phyloP scores from a whole-genome alignment of 1,284 basidiomycete genomes.

The Xerocomus nothofagi region DNA sequence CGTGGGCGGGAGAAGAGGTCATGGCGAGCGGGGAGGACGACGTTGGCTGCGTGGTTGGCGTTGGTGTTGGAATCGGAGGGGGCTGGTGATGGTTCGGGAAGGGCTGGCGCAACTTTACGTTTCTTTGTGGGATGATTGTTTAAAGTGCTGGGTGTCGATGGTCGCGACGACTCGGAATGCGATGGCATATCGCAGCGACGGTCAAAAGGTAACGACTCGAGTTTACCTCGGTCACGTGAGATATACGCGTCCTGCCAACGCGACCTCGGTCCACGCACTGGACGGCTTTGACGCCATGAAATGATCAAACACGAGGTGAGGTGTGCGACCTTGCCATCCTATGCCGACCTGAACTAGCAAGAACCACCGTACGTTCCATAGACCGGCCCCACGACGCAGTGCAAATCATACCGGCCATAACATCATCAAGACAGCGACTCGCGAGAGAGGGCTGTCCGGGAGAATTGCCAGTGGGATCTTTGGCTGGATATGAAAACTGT shows the following conservation, averaged over 20 bases:
- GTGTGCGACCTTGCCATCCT: background rate
- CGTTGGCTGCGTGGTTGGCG: constrained; percentile 35
- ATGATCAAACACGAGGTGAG: background rate
- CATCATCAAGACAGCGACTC: background rate
- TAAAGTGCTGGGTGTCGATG: constrained; percentile 32
- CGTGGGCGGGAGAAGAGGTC: constrained; percentile 66
- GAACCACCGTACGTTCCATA: background rate
- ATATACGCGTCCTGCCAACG: background rate
- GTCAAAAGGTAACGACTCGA: background rate
- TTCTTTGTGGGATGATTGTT: constrained; percentile 36
- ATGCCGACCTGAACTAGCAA: background rate
- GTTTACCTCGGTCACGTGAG: constrained; percentile 21
- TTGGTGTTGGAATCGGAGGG: constrained; percentile 40
- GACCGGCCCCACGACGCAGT: background rate
- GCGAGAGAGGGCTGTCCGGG: background rate
- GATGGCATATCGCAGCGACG: constrained; percentile 14
- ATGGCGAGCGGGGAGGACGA: constrained; percentile 58
- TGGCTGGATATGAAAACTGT: background rate
- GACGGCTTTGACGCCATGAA: too few species aligned
- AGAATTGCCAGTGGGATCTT: background rate
- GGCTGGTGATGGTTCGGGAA: constrained; percentile 45
- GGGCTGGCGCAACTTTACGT: constrained; percentile 38
- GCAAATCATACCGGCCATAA: background rate
- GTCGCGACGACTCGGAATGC: constrained; percentile 38
- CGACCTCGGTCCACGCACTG: background rate